Evolutionary conservation across 768 basidiomycete genomes (phyloP).

Genomic region (Hygrocybe punicea): DNA sequence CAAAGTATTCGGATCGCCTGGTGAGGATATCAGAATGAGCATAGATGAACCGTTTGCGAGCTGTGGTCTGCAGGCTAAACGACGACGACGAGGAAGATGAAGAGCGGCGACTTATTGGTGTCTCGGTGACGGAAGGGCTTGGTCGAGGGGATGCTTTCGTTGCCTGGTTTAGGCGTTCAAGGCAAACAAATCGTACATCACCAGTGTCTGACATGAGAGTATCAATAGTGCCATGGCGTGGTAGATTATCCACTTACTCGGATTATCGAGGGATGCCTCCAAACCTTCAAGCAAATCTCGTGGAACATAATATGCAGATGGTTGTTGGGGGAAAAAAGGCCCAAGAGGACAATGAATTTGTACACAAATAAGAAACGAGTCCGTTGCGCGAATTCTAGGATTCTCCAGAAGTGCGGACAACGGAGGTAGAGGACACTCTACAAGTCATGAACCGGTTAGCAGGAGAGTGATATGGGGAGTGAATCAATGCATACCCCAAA

Average conservation of each 20-base stretch:
- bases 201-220: constrained; percentile 52
- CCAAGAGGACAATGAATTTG: constrained; percentile 65
- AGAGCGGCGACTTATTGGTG: constrained; percentile 36
- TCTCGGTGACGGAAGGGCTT: constrained; percentile 25
- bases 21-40: constrained; percentile 76
- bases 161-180: constrained; percentile 47
- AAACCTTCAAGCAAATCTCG: constrained; percentile 64
- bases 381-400: constrained; percentile 52
- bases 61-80: constrained; percentile 45
- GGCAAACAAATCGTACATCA: constrained; percentile 71
- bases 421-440: constrained; percentile 63
- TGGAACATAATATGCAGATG: constrained; percentile 62
- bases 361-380: constrained; percentile 70
- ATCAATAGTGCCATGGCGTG: neutral
- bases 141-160: constrained; percentile 24
- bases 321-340: constrained; percentile 62
- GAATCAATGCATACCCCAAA: constrained; percentile 54
- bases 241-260: constrained; percentile 44
- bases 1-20: constrained; percentile 74
- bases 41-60: constrained; percentile 71
- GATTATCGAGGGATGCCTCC: constrained; percentile 68
- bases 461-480: neutral
- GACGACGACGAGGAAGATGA: constrained; percentile 43
- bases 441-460: neutral
- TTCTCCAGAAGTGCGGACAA: constrained; percentile 61